phyloP scores from a whole-genome alignment of 2,329 filamentous ascomycete species.

The Fusarium sp. region DNA sequence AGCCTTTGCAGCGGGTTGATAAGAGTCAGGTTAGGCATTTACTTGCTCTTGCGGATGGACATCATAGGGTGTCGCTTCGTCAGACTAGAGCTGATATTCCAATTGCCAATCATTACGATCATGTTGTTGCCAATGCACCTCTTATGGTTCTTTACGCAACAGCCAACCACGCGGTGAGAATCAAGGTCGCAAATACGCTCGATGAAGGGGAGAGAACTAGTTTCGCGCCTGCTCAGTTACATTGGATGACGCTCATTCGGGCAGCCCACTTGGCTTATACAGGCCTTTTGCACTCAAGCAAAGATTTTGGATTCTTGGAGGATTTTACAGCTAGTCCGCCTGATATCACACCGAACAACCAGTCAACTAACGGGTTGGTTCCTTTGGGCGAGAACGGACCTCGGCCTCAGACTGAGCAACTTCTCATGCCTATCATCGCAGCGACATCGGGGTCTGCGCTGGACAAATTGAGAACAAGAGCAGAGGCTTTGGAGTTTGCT shows the following conservation, averaged over 20 bases:
- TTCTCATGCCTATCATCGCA: slow-evolving; percentile 28
- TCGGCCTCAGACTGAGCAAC: neutral
- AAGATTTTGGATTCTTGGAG: neutral
- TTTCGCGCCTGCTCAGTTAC: slow-evolving; percentile 1
- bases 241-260: slow-evolving; percentile 36
- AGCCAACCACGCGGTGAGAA: slow-evolving; percentile 49
- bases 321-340: neutral
- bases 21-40: slow-evolving; percentile 21
- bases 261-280: slow-evolving; percentile 33
- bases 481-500: slow-evolving; percentile 1
- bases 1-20: neutral
- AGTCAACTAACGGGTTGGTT: neutral
- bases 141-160: slow-evolving; percentile 55
- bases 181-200: slow-evolving; percentile 45
- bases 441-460: slow-evolving; percentile 11
- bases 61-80: slow-evolving; percentile 50
- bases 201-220: neutral
- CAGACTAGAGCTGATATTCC: slow-evolving; percentile 49
- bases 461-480: neutral
- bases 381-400: slow-evolving; percentile 20
- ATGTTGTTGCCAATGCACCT: slow-evolving; percentile 44
- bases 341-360: neutral
- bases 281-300: neutral
- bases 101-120: slow-evolving; percentile 42
- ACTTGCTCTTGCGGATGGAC: slow-evolving; percentile 46